Conservation (phyloP, 1,284 basidiomycete species). For the Leccinum solheimii region DNA sequence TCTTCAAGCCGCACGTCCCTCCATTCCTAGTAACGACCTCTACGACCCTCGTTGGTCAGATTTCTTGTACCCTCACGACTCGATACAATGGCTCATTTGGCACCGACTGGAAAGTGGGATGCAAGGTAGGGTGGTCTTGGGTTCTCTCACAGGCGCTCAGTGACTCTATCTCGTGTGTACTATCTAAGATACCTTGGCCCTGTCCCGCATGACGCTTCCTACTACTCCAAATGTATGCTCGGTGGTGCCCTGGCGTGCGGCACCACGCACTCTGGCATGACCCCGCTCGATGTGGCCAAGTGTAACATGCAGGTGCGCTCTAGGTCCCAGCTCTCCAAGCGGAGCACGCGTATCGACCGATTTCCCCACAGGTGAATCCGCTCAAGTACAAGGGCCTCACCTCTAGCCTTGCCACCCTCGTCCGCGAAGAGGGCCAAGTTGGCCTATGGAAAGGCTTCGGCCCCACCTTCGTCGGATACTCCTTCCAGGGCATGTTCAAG, state of each 20-base stretch:
- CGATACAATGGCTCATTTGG: constrained; percentile 24
- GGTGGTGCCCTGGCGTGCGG: constrained; percentile 94
- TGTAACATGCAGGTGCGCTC: constrained; percentile 92
- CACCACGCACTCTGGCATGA: constrained; percentile 91
- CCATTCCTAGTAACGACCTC: constrained; percentile 5
- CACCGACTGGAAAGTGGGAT: constrained; percentile 62
- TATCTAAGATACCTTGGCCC: constrained; percentile 55
- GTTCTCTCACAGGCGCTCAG: constrained; percentile 27
- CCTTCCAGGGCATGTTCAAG: constrained; percentile 96
- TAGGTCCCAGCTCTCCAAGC: neutral
- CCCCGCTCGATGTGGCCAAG: constrained; percentile 94
- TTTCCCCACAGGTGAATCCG: constrained; percentile 56
- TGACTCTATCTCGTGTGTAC: constrained; percentile 22
- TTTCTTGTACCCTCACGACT: neutral
- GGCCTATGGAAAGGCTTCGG: constrained; percentile 95
- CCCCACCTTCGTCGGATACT: constrained; percentile 90
- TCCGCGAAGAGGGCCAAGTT: constrained; percentile 77
- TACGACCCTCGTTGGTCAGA: constrained; percentile 2
- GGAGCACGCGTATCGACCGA: neutral
- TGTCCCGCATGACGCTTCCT: constrained; percentile 69
- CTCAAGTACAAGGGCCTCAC: constrained; percentile 75
- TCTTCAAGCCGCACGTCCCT: neutral
- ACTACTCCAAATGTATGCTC: constrained; percentile 82
- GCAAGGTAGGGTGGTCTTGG: constrained; percentile 48
- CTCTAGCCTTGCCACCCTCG: constrained; percentile 69